A percentile compares a stretch with the other conserved stretches of the same genome.
phyloP scores from a whole-genome alignment of 2,329 filamentous ascomycete genomes.

The Fusarium sp. region DNA sequence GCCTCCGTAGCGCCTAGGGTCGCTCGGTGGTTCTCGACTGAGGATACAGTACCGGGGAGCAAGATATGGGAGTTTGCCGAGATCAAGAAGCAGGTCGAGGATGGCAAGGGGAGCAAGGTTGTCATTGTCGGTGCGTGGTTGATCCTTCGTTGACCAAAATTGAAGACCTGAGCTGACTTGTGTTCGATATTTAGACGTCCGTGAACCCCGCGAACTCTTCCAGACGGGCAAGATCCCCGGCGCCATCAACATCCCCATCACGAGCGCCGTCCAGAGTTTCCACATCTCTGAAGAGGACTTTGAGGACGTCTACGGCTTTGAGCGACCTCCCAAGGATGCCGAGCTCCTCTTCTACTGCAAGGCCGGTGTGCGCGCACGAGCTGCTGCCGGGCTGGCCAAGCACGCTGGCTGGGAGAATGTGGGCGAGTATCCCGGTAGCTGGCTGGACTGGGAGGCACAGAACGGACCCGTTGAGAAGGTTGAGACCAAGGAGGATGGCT shows the following conservation, averaged over 20 bases:
- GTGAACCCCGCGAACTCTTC: constrained; percentile 76
- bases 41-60: constrained; percentile 37
- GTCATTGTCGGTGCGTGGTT: constrained; percentile 60
- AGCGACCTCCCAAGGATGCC: constrained; percentile 68
- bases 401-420: constrained; percentile 80
- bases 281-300: constrained; percentile 84
- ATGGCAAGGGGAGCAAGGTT: constrained; percentile 42
- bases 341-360: constrained; percentile 92
- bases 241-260: constrained; percentile 85
- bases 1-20: constrained; percentile 14
- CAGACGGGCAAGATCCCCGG: constrained; percentile 80
- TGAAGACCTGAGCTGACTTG: background rate
- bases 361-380: constrained; percentile 83
- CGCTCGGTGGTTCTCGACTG: constrained; percentile 27
- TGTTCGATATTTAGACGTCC: constrained; percentile 67
- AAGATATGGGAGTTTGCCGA: constrained; percentile 65
- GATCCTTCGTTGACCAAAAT: background rate
- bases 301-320: constrained; percentile 82
- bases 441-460: constrained; percentile 83
- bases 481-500: background rate
- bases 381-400: constrained; percentile 81
- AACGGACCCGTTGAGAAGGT: constrained; percentile 68
- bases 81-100: constrained; percentile 55
- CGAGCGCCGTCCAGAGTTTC: constrained; percentile 81
- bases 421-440: constrained; percentile 80